Evolutionary conservation across 1,284 basidiomycete genomes (phyloP), one percentile per base, ranked within the genome.

Genomic region (Rhodotorula sp.): DNA sequence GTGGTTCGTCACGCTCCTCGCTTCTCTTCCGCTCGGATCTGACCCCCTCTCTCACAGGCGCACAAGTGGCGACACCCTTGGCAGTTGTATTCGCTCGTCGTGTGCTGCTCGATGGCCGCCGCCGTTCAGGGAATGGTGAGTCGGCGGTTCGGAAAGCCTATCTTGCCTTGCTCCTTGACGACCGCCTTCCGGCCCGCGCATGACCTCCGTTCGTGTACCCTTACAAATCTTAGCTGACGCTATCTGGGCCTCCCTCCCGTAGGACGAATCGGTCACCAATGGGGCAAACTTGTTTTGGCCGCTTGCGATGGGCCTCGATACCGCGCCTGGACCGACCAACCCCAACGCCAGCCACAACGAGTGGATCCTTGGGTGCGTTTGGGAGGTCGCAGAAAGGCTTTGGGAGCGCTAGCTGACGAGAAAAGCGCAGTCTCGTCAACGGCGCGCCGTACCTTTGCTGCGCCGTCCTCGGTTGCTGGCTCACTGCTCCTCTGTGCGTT

Each of bases 1-100:
- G 59, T 67, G 32, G 56, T 64, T 20, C 55, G 59, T 67, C 44
- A 22, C 2, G 11, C 36, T 53, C 27, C 20, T 7, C n/a, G 20
- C 7, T 34, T 7, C 27, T 17, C 39, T 6, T 6, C 36, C 6
- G n/a, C 4, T 29, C 58, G 5, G 27, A 20, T 39, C 17, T 22
- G 48, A 32, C 11, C 5, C 11, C 19, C 29, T 2, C 11, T 8
- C 32, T 27, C 19, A 5, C 58, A 27, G 17, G 7, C 30, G 19
- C 64, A 67, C 57, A 66, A 79, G 62, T 82, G 81, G 81, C 68
- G 70, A 22, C 81, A 82, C 57, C 79, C 82, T 0, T 68, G 74
- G 56, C 71, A 76, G 39, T 79, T 89, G 11, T 74, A 71, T 67
- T 58, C 39, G 13, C 65, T 71, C 34, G 64, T 81, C 48, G 73